Conservation (phyloP, 2,329 filamentous ascomycete genomes). For the Podosphaera fusca region DNA sequence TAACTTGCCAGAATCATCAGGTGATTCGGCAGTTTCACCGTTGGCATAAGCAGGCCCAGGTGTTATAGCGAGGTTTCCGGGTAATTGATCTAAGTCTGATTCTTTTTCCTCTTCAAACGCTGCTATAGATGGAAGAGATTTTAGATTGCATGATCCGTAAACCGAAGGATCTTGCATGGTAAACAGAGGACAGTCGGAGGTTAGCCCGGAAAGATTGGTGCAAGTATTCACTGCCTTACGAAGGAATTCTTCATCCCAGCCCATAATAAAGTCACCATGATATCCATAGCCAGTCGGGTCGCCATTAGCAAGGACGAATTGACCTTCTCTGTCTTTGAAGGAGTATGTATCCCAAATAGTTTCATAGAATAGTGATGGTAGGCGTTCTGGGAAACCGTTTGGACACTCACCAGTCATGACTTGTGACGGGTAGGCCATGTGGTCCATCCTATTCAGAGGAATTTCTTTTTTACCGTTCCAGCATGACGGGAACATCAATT, state of each 20-base stretch:
- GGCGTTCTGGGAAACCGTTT: conserved; percentile 36
- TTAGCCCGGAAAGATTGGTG: conserved; percentile 43
- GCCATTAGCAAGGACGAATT: conserved; percentile 57
- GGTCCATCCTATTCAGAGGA: conserved; percentile 28
- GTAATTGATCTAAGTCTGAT: conserved; percentile 31
- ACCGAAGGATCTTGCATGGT: conserved; percentile 34
- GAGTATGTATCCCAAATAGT: conserved; percentile 56
- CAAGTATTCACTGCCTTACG: conserved; percentile 52
- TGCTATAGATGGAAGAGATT: conserved; percentile 22
- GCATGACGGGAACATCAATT: conserved; percentile 75
- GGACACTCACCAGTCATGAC: conserved; percentile 63
- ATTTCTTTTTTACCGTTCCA: conserved; percentile 51
- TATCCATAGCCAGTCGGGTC: conserved; percentile 57
- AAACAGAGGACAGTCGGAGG: conserved; percentile 58
- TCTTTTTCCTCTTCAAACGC: conserved; percentile 36
- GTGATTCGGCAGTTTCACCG: conserved; percentile 5
- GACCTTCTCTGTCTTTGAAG: conserved; percentile 37
- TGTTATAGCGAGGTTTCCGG: conserved; percentile 34
- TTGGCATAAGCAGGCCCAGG: conserved; percentile 21
- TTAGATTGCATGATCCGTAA: conserved; percentile 39
- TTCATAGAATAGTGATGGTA: conserved; percentile 64
- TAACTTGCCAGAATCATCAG: conserved; percentile 4
- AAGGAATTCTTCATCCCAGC: conserved; percentile 49
- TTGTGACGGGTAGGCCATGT: conserved; percentile 57
- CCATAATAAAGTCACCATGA: conserved; percentile 61